These are phyloP conservation scores for Globisporangium viniferum DNA, from an alignment of 352 stramenopile species.

Conservation along the genomic window DNA sequence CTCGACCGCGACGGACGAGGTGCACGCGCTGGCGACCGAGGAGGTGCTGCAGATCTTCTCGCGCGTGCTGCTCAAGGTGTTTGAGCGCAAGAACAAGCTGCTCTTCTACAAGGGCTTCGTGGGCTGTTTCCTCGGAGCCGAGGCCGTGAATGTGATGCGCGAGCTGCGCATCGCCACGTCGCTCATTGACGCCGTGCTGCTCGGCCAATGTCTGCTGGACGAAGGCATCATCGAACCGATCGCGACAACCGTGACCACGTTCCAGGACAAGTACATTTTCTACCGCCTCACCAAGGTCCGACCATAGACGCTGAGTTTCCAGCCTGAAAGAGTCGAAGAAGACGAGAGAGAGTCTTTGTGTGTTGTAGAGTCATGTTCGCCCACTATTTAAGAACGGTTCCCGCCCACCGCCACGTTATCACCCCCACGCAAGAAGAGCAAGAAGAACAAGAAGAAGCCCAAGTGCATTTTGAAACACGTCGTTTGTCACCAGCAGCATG, in stretches of 20 bases:
- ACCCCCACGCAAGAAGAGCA: neutral
- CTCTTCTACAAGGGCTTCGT: slow-evolving; percentile 85
- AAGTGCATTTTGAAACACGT: neutral
- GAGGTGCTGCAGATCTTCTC: slow-evolving; percentile 61
- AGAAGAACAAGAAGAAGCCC: neutral
- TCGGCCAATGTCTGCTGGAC: slow-evolving; percentile 78
- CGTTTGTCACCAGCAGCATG: neutral
- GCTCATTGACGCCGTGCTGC: slow-evolving; percentile 76
- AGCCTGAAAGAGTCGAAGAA: neutral
- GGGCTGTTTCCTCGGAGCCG: slow-evolving; percentile 78
- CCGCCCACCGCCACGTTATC: neutral
- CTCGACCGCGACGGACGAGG: slow-evolving; percentile 62
- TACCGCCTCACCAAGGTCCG: slow-evolving; percentile 65
- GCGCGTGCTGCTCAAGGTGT: slow-evolving; percentile 74
- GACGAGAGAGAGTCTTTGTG: slow-evolving; percentile 2
- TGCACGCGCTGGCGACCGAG: slow-evolving; percentile 81
- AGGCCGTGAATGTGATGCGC: slow-evolving; percentile 81
- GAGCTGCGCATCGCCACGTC: slow-evolving; percentile 67
- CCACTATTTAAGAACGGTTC: slow-evolving; percentile 38
- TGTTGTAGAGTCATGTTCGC: slow-evolving; percentile 16
- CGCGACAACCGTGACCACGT: slow-evolving; percentile 59
- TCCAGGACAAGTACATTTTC: slow-evolving; percentile 88
- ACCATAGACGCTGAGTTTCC: slow-evolving; percentile 20
- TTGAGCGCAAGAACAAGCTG: slow-evolving; percentile 87
- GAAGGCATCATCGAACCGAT: slow-evolving; percentile 80